Base-by-base conservation (phyloP, 257 asterid genomes). In the Capsicum chinense region DNA sequence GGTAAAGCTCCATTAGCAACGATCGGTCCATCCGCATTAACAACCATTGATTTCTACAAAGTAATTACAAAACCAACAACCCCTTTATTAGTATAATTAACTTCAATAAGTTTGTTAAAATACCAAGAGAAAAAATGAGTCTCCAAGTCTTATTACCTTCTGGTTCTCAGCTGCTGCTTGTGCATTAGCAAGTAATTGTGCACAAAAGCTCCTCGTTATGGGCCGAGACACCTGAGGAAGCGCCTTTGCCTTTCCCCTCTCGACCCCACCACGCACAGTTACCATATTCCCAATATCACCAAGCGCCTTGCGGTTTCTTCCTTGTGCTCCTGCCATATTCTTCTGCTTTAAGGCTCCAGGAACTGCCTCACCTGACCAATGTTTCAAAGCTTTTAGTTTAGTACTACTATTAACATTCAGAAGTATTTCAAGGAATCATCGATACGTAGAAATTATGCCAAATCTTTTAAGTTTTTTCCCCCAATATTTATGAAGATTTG, bases 281-380 rank as follows among this genome's bases (percentile, higher is more conserved):
- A 90, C 98, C 48, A 92, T 14, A 84, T 96, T 96, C 5, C 99
- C 98, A 0, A 96, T 96, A 79, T 94, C 98, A 2, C 95, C 97
- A 7, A 96, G 97, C 1, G 97, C 98, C 16, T 95, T 93, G 7
- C 99, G 94, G 21, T 70, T 91, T 86, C 90, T 93, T 83, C 91
- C 91, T 73, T 90, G 70, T 56, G 37, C 71, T 56, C 56, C 97
- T 12, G 79, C 93, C 91, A 89, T 85, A 79, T 88, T 94, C 88
- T 94, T 76, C 81, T 76, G 91, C 91, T 88, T 94, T 90, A 90
- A 89, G 7, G 79, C 81, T 57, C 85, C 97, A 10, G 91, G 91
- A 33, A 86, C 90, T 44, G 85, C 81, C 79, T 92, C 98, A 82
- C 88, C 94, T 92, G 68, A 21, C 68, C 11, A 60, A 84, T 54